Conservation (phyloP, 345 rosid species). For the Trapa incisa region DNA sequence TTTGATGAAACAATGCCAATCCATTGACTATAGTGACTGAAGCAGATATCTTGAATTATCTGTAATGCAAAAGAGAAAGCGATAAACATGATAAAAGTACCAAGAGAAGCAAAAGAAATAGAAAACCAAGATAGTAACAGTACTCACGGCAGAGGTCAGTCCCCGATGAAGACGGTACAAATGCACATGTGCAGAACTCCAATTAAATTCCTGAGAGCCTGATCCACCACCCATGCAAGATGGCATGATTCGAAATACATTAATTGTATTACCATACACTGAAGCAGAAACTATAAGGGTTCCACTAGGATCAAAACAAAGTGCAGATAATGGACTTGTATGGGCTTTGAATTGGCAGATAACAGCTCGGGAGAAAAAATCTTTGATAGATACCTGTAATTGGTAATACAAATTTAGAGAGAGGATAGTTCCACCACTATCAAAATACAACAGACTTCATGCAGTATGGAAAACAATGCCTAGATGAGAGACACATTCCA, state of each 20-base stretch:
- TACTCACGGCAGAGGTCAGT: conserved; percentile 86
- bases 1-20: conserved; percentile 79
- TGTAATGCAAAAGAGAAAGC: conserved; percentile 21
- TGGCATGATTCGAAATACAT: conserved; percentile 88
- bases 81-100: conserved; percentile 10
- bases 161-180: conserved; percentile 94
- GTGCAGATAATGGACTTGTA: conserved; percentile 87
- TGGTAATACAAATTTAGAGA: neutral
- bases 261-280: conserved; percentile 77
- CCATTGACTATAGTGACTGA: conserved; percentile 88
- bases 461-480: neutral
- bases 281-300: conserved; percentile 93
- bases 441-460: neutral
- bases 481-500: neutral
- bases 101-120: conserved; percentile 1
- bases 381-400: conserved; percentile 81
- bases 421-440: neutral
- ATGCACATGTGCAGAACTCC: conserved; percentile 86
- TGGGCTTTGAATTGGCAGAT: conserved; percentile 89
- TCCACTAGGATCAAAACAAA: conserved; percentile 95
- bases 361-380: conserved; percentile 69
- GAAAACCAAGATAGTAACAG: conserved; percentile 8
- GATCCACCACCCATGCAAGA: conserved; percentile 38
- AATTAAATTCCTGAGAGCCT: conserved; percentile 39
- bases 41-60: conserved; percentile 97